These are phyloP conservation scores for Metschnikowia amazonensis DNA, from an alignment of 805 yeast species.

Conservation along the genomic window DNA sequence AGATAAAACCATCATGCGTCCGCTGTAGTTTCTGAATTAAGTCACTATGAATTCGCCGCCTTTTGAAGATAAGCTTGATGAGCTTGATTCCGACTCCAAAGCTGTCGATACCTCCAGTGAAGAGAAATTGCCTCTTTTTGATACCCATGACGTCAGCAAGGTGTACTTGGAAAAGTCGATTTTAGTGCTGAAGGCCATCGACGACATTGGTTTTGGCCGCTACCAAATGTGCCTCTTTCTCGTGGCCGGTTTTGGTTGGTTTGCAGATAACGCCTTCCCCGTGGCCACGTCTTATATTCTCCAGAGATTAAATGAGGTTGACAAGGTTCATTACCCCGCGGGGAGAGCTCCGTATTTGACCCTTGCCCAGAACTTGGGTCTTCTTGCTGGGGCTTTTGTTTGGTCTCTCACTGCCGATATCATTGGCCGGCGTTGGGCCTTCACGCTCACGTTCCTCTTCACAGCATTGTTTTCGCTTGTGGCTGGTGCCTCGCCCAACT, in stretches of 20 bases:
- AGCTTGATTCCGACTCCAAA: neutral
- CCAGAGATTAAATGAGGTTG: conserved; percentile 27
- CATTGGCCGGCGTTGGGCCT: conserved; percentile 27
- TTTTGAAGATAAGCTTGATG: neutral
- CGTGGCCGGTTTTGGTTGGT: conserved; percentile 32
- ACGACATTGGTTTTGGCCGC: conserved; percentile 34
- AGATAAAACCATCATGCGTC: no score
- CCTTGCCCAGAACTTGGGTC: conserved; percentile 33
- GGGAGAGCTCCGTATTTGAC: conserved; percentile 35
- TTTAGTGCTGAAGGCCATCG: conserved; percentile 40
- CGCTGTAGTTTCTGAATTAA: no score
- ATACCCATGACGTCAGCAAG: conserved; percentile 12
- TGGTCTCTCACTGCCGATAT: conserved; percentile 25
- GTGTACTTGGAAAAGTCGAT: conserved; percentile 18
- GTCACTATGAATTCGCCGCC: neutral
- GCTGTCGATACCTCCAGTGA: neutral
- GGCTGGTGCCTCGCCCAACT: conserved; percentile 23
- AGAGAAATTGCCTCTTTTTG: conserved; percentile 9
- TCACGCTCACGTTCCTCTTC: conserved; percentile 23
- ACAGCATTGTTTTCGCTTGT: conserved; percentile 23
- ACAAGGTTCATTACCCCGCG: conserved; percentile 36
- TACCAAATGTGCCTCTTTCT: conserved; percentile 24
- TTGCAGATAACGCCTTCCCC: conserved; percentile 41
- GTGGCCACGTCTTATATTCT: conserved; percentile 32
- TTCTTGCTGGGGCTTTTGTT: conserved; percentile 23